Evolutionary conservation across 305 asterid genomes (phyloP).

Genomic region (Fraxinus floribunda): DNA sequence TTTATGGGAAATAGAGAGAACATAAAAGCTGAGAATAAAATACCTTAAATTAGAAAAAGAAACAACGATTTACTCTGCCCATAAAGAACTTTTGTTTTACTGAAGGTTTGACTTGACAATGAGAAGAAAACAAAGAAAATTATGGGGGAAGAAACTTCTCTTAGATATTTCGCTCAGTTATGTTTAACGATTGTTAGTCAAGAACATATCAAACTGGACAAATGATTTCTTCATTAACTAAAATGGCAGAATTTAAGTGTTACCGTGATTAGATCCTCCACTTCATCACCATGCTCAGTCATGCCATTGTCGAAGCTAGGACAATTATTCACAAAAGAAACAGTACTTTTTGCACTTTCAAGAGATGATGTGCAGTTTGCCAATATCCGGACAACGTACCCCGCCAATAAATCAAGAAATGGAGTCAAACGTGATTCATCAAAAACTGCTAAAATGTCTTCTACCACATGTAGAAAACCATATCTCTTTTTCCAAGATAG

Average conservation of each 20-base stretch:
- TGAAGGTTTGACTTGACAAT: background rate
- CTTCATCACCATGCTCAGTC: constrained; percentile 38
- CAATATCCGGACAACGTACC: constrained; percentile 63
- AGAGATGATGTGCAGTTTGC: constrained; percentile 65
- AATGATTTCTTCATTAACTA: constrained; percentile 6
- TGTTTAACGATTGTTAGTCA: background rate
- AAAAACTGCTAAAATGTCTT: constrained; percentile 78
- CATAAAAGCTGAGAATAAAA: background rate
- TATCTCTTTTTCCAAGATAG: constrained; percentile 77
- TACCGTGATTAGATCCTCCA: constrained; percentile 54
- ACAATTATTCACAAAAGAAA: constrained; percentile 24
- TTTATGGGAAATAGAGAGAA: background rate
- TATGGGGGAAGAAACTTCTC: background rate
- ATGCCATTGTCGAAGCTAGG: constrained; percentile 31
- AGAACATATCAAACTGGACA: background rate
- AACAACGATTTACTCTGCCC: background rate
- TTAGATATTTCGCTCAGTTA: background rate
- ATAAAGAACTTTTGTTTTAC: background rate
- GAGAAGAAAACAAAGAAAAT: background rate
- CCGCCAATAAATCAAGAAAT: constrained; percentile 73
- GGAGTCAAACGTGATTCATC: constrained; percentile 72
- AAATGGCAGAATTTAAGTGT: constrained; percentile 20
- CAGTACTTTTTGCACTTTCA: constrained; percentile 36
- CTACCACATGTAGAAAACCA: constrained; percentile 82
- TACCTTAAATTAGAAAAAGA: background rate